Percentiles rank a stretch among this genome's conserved stretches.
These are phyloP conservation scores for Arthrobotrys pseudoclavata DNA, from an alignment of 2,329 filamentous ascomycete species.

Conservation along the genomic window DNA sequence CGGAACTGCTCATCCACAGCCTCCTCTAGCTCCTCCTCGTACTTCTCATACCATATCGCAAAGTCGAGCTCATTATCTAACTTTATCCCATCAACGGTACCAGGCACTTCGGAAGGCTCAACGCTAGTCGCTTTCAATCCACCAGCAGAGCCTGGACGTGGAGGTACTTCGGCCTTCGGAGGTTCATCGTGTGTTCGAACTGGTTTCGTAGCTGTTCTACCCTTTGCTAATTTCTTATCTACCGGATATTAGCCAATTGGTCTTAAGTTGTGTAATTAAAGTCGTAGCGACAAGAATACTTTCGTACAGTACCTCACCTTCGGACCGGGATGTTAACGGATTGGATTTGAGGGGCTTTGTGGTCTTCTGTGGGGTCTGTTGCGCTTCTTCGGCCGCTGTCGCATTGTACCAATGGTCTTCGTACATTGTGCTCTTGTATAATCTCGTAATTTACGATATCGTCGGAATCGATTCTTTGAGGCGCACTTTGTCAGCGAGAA, in stretches of 20 bases:
- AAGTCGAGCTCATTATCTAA: constrained; percentile 72
- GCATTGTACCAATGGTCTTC: constrained; percentile 63
- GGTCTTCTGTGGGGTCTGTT: constrained; percentile 27
- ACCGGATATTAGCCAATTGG: constrained; percentile 24
- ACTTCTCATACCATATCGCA: constrained; percentile 72
- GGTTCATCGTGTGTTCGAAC: constrained; percentile 55
- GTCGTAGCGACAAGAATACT: constrained; percentile 25
- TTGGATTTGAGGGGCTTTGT: constrained; percentile 30
- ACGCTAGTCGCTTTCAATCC: constrained; percentile 47
- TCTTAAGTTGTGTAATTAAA: neutral
- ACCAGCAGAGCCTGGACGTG: constrained; percentile 61
- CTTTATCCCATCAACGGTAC: constrained; percentile 62
- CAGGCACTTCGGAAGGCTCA: constrained; percentile 62
- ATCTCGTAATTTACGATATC: neutral
- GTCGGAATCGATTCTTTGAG: neutral
- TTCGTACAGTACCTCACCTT: constrained; percentile 58
- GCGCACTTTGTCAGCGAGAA: constrained; percentile 1
- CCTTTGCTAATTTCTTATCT: constrained; percentile 22
- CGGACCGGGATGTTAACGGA: constrained; percentile 33
- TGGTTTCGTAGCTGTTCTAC: constrained; percentile 14
- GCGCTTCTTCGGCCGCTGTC: constrained; percentile 43
- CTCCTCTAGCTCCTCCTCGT: constrained; percentile 79
- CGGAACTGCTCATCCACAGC: constrained; percentile 88
- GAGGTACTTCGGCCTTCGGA: constrained; percentile 61
- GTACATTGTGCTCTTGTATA: constrained; percentile 59